A percentile compares a stretch with the other conserved stretches of the same genome.
Conservation (phyloP, 345 rosid genomes). For the Brassica rapa region DNA sequence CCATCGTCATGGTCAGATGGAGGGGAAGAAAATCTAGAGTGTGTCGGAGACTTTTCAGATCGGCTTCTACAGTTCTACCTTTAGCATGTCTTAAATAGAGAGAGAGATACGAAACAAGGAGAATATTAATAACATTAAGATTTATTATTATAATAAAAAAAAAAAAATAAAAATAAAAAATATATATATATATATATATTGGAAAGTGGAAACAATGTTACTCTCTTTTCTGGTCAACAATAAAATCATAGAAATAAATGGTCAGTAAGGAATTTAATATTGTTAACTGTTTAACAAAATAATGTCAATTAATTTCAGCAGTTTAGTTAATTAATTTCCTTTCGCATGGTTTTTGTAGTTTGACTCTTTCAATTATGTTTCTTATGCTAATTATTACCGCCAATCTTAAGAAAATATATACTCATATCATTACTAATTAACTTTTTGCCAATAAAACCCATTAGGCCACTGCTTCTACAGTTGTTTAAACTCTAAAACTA, state of each 20-base stretch:
- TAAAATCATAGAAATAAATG: background rate
- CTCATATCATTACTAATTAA: background rate
- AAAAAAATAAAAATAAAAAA: too few relatives aligned
- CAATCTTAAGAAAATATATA: background rate
- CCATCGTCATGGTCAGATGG: slow-evolving; percentile 39
- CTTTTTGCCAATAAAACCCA: background rate
- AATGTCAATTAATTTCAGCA: background rate
- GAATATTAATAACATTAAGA: background rate
- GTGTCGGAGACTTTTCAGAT: slow-evolving; percentile 27
- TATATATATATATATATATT: background rate
- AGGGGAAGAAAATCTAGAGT: background rate
- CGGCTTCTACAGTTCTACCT: slow-evolving; percentile 29
- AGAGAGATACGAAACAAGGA: slow-evolving; percentile 3
- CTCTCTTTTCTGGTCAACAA: background rate
- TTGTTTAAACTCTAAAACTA: background rate
- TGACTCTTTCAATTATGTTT: background rate
- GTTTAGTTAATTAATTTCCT: background rate
- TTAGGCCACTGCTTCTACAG: background rate
- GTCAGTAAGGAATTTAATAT: background rate
- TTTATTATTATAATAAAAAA: background rate
- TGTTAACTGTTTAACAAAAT: background rate
- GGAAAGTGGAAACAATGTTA: background rate
- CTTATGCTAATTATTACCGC: background rate
- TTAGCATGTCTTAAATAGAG: slow-evolving; percentile 38
- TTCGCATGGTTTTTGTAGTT: background rate